These are phyloP conservation scores for Penicillium griseofulvum DNA, from an alignment of 2,329 filamentous ascomycete genomes.

Conservation along the genomic window DNA sequence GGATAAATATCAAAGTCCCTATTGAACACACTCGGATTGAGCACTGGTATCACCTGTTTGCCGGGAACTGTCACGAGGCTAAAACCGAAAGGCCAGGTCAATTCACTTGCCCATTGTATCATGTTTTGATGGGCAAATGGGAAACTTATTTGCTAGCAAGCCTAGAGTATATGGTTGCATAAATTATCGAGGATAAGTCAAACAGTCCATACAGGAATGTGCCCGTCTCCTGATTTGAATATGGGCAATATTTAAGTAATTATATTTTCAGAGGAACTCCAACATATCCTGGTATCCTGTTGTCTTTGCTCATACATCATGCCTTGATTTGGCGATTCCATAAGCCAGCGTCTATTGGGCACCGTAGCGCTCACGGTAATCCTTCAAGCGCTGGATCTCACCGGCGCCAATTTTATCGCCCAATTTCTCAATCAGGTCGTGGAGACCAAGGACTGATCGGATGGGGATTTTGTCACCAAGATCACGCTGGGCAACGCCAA, in stretches of 20 bases:
- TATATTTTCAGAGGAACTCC: slow-evolving; percentile 9
- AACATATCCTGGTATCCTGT: slow-evolving; percentile 23
- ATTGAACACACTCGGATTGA: neutral
- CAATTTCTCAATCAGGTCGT: slow-evolving; percentile 74
- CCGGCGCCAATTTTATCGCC: slow-evolving; percentile 60
- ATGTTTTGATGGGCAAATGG: neutral
- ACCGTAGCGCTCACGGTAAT: slow-evolving; percentile 60
- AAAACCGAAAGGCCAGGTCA: neutral
- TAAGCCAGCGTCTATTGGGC: slow-evolving; percentile 29
- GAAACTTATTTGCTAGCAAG: slow-evolving; percentile 1
- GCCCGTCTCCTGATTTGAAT: neutral
- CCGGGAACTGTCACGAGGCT: neutral
- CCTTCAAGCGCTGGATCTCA: slow-evolving; percentile 66
- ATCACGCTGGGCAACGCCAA: slow-evolving; percentile 80
- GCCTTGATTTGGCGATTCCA: slow-evolving; percentile 3
- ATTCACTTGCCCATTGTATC: neutral
- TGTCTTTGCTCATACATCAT: slow-evolving; percentile 25
- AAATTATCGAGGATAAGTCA: neutral
- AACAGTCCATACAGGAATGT: neutral
- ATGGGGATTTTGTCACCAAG: slow-evolving; percentile 71
- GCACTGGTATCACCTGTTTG: slow-evolving; percentile 7
- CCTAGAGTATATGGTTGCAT: neutral
- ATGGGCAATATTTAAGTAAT: neutral
- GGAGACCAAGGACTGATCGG: slow-evolving; percentile 66
- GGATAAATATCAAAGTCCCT: neutral